phyloP scores from a whole-genome alignment of 176 grass and related monocot species.

The Neostapfia colusana region DNA sequence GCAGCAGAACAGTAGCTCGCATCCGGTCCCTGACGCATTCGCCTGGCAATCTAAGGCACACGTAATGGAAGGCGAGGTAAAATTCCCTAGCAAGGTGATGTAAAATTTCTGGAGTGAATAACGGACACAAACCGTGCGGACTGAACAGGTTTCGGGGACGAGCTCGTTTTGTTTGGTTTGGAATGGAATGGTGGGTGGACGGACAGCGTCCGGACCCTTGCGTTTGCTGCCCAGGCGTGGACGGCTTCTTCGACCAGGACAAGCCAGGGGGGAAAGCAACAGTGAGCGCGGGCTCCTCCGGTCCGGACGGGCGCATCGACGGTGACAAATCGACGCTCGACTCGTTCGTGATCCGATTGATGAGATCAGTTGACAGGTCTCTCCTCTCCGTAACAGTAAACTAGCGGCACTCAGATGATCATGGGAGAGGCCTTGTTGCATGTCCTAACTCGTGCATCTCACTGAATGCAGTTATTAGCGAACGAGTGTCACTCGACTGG shows the following conservation, averaged over 20 bases:
- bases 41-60: no score
- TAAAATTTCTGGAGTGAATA: not conserved
- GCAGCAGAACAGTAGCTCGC: not conserved
- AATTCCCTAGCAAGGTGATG: no score
- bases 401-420: not conserved
- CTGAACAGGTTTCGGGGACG: not conserved
- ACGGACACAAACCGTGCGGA: no score
- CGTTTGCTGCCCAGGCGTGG: not conserved
- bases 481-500: no score
- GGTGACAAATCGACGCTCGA: not conserved
- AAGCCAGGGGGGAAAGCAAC: slow-evolving; percentile 14
- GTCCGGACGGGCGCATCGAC: not conserved
- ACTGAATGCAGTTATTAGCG: no score
- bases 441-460: not conserved
- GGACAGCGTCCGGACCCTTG: not conserved
- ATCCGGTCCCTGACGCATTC: not conserved
- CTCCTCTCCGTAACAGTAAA: no score
- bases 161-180: not conserved
- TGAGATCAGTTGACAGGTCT: not conserved
- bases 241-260: slow-evolving; percentile 38
- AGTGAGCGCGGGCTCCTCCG: slow-evolving; percentile 25
- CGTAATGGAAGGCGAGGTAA: no score
- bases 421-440: not conserved
- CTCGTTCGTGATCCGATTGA: not conserved
- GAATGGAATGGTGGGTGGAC: not conserved